Conservation (phyloP, 306 rosid species). For the Gastrolobium bilobum region DNA sequence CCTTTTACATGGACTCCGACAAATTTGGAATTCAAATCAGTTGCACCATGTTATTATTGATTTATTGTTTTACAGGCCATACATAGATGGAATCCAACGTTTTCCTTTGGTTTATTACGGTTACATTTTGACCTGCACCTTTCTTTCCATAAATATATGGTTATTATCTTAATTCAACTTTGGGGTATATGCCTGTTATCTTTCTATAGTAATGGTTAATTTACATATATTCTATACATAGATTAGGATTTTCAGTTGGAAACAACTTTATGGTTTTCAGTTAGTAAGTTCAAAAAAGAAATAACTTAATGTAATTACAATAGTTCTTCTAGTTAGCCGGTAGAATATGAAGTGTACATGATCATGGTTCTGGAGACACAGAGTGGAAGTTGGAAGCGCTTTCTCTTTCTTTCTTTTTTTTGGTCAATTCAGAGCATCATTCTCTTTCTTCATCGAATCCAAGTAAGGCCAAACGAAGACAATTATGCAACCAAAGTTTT, state of each 20-base stretch:
- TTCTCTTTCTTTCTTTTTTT: slow-evolving; percentile 42
- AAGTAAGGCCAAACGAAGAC: slow-evolving; percentile 54
- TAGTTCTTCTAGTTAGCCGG: slow-evolving; percentile 52
- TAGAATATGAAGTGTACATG: slow-evolving; percentile 50
- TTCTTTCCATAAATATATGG: slow-evolving; percentile 32
- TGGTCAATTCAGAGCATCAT: too few relatives aligned
- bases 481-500: neutral
- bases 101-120: slow-evolving; percentile 40
- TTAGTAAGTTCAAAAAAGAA: neutral
- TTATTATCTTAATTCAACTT: neutral
- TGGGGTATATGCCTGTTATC: neutral
- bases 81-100: slow-evolving; percentile 41
- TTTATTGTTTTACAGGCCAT: slow-evolving; percentile 39
- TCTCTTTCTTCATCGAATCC: slow-evolving; percentile 63
- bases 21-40: slow-evolving; percentile 41
- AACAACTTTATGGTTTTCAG: neutral
- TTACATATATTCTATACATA: neutral
- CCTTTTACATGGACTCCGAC: slow-evolving; percentile 44
- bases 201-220: neutral
- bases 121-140: slow-evolving; percentile 43
- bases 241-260: neutral
- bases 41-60: slow-evolving; percentile 6
- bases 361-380: slow-evolving; percentile 40
- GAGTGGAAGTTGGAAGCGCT: slow-evolving; percentile 59
- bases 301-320: neutral